These are phyloP conservation scores for Acanthamoeba sp. DNA, from an alignment of 208 protist species.

Conservation along the genomic window DNA sequence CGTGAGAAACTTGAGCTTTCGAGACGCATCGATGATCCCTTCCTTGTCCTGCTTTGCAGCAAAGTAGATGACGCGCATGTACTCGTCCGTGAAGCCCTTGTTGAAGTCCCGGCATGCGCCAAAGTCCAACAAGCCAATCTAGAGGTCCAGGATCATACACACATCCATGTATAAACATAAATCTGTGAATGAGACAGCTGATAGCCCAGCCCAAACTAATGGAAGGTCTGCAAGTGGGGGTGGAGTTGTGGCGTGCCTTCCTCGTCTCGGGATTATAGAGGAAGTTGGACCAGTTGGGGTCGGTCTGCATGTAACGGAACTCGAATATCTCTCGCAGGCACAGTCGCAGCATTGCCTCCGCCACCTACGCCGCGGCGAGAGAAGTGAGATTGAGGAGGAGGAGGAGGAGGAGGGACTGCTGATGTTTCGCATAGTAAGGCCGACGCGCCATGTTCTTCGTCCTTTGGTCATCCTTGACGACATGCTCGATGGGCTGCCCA, in stretches of 20 bases:
- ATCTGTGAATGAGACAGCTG: too few species aligned
- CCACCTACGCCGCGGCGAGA: slow-evolving; percentile 82
- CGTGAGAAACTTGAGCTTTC: slow-evolving; percentile 96
- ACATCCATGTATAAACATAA: too few species aligned
- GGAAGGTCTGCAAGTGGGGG: too few species aligned
- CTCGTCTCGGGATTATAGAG: slow-evolving; percentile 92
- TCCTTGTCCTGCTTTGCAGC: slow-evolving; percentile 90
- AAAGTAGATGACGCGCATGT: slow-evolving; percentile 94
- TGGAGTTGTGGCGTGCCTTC: slow-evolving; percentile 34
- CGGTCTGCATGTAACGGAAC: slow-evolving; percentile 98
- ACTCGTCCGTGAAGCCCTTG: slow-evolving; percentile 92
- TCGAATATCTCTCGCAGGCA: slow-evolving; percentile 95
- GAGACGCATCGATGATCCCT: slow-evolving; percentile 93
- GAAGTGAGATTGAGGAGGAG: too few species aligned
- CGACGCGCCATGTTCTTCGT: slow-evolving; percentile 73
- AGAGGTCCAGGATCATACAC: too few species aligned
- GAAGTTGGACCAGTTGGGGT: slow-evolving; percentile 98
- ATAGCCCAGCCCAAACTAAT: too few species aligned
- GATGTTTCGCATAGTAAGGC: neutral
- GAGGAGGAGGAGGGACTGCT: neutral
- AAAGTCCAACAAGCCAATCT: slow-evolving; percentile 93
- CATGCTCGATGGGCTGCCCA: slow-evolving; percentile 87
- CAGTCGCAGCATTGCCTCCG: slow-evolving; percentile 91
- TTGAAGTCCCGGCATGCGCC: slow-evolving; percentile 94
- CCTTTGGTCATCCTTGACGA: slow-evolving; percentile 83